A percentile compares a stretch with the other conserved stretches of the same genome.
phyloP scores from a whole-genome alignment of 345 rosid genomes.

The Sapria himalayana region DNA sequence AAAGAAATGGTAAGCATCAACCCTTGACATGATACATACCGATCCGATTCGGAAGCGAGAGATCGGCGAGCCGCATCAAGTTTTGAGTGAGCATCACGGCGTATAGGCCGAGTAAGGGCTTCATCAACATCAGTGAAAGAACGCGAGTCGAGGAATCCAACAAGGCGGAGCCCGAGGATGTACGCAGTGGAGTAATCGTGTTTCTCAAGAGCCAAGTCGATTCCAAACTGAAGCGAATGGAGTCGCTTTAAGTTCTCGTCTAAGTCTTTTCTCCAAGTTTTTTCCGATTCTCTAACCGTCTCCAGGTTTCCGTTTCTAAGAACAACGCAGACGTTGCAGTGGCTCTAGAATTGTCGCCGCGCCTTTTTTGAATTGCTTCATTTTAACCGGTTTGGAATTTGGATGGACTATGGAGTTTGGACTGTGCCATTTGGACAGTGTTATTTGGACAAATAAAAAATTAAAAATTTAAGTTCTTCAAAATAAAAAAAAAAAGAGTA shows the following conservation, averaged over 20 bases:
- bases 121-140: slow-evolving; percentile 34
- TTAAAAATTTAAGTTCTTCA: too few relatives aligned
- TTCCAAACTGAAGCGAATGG: slow-evolving; percentile 67
- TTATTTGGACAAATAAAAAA: too few relatives aligned
- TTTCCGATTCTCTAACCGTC: too few relatives aligned
- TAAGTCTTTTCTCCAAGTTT: slow-evolving; percentile 63
- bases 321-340: too few relatives aligned
- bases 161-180: slow-evolving; percentile 54
- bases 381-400: too few relatives aligned
- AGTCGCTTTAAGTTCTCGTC: slow-evolving; percentile 70
- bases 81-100: slow-evolving; percentile 40
- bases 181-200: slow-evolving; percentile 52
- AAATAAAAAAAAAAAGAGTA: too few relatives aligned
- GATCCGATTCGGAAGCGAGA: slow-evolving; percentile 52
- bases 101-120: slow-evolving; percentile 40
- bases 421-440: too few relatives aligned
- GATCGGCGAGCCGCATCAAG: slow-evolving; percentile 38
- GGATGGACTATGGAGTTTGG: too few relatives aligned
- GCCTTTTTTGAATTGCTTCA: too few relatives aligned
- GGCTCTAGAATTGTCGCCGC: too few relatives aligned
- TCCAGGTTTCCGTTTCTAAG: too few relatives aligned
- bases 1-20: too few relatives aligned
- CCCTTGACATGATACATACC: slow-evolving; percentile 27
- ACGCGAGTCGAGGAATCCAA: slow-evolving; percentile 78
- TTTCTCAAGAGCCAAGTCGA: slow-evolving; percentile 46